These are phyloP conservation scores for Dictyostelium citrinum DNA, from an alignment of 78 protist species.

Conservation along the genomic window DNA sequence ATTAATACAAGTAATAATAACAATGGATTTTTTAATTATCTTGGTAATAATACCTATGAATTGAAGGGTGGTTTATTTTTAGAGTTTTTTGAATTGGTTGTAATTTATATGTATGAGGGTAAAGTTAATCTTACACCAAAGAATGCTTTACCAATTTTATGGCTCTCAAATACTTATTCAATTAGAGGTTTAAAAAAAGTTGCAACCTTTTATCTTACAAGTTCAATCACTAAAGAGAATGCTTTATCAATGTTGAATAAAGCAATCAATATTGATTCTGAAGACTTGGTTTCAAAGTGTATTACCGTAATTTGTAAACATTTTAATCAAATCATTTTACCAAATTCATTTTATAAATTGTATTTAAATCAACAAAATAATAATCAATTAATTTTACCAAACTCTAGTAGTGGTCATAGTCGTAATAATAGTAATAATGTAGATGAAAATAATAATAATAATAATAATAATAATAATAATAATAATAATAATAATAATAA, in stretches of 20 bases:
- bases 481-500: background rate
- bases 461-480: background rate
- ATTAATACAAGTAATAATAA: background rate
- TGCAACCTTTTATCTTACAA: slow-evolving; percentile 35
- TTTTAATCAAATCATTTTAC: slow-evolving; percentile 64
- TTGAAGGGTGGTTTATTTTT: slow-evolving; percentile 47
- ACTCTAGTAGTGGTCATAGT: background rate
- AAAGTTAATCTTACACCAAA: slow-evolving; percentile 12
- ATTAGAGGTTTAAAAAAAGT: slow-evolving; percentile 49
- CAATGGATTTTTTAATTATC: background rate
- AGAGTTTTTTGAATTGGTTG: slow-evolving; percentile 53
- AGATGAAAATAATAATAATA: background rate
- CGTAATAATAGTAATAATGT: background rate
- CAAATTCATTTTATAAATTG: slow-evolving; percentile 14
- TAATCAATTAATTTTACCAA: background rate
- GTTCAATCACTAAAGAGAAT: slow-evolving; percentile 50
- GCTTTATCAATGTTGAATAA: slow-evolving; percentile 61
- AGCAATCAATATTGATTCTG: slow-evolving; percentile 58
- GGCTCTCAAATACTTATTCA: slow-evolving; percentile 21
- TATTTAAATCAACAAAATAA: background rate
- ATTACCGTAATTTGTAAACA: slow-evolving; percentile 71
- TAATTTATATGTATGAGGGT: slow-evolving; percentile 54
- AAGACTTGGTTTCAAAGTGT: slow-evolving; percentile 61
- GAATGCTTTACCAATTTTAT: slow-evolving; percentile 46
- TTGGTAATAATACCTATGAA: slow-evolving; percentile 22